phyloP scores from a whole-genome alignment of 163 green algal genomes.

The Scenedesmus sp. region DNA sequence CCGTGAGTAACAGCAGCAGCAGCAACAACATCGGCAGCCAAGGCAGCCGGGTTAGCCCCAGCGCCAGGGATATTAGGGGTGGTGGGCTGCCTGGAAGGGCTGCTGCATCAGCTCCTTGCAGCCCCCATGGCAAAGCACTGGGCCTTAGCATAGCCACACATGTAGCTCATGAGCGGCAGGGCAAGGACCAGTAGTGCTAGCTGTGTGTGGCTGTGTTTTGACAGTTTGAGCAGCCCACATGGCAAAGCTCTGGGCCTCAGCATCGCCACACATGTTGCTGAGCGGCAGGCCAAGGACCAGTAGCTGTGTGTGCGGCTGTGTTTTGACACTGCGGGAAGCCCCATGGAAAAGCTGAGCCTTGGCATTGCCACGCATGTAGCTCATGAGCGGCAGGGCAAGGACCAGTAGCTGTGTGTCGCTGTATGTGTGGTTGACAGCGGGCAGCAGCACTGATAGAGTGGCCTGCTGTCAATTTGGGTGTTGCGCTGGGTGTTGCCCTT shows the following conservation, averaged over 20 bases:
- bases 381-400: no score
- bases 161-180: background rate
- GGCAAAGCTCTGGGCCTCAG: background rate
- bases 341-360: background rate
- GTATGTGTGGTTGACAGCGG: no score
- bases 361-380: no score
- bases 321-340: background rate
- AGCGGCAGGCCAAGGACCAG: background rate
- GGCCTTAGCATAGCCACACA: background rate
- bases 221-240: no score
- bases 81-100: background rate
- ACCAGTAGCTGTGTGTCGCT: no score
- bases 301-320: background rate
- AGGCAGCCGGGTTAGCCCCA: background rate
- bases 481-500: no score
- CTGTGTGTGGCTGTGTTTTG: no score
- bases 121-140: background rate
- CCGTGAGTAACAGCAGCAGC: background rate
- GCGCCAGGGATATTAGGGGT: background rate
- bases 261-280: background rate
- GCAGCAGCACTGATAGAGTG: no score
- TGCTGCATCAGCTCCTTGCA: background rate
- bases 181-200: slow-evolving; percentile 8
- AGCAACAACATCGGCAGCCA: background rate
- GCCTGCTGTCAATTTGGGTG: no score